A percentile compares a stretch with the other conserved stretches of the same genome.
phyloP scores from a whole-genome alignment of 2,329 filamentous ascomycete genomes.

The Monosporascus sp. region DNA sequence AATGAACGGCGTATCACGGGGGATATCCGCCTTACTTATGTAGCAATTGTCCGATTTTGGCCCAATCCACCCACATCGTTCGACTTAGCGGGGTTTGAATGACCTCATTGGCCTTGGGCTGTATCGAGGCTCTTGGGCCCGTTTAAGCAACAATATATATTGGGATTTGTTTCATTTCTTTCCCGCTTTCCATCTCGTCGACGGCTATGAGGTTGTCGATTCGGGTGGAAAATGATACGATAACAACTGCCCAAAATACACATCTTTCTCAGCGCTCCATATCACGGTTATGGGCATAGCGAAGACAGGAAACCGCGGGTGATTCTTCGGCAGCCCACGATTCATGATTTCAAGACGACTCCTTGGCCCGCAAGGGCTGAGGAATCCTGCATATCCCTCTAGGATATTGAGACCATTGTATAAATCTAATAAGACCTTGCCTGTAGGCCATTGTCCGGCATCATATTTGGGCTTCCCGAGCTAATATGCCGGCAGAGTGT shows the following conservation, averaged over 20 bases:
- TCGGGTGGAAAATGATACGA: too few relatives aligned
- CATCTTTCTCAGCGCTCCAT: not conserved
- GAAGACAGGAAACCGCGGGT: not conserved
- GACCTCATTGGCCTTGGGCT: conserved; percentile 12
- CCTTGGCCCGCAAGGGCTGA: not conserved
- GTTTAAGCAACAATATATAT: conserved; percentile 11
- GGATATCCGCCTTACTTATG: too few relatives aligned
- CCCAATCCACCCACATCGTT: not conserved
- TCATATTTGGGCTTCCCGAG: not conserved
- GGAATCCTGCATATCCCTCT: not conserved
- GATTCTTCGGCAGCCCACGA: not conserved
- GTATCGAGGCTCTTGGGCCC: too few relatives aligned
- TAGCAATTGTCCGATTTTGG: too few relatives aligned
- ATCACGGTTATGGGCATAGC: not conserved
- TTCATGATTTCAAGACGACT: not conserved
- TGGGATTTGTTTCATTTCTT: not conserved
- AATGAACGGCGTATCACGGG: too few relatives aligned
- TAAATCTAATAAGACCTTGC: not conserved
- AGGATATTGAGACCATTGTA: not conserved
- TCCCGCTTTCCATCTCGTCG: too few relatives aligned
- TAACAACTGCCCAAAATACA: too few relatives aligned
- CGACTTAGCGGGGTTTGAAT: conserved; percentile 4
- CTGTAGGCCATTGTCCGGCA: not conserved
- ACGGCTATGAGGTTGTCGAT: too few relatives aligned
- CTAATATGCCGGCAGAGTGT: not conserved